Evolutionary conservation across 495 filamentous ascomycete species (phyloP), one percentile per base, ranked within the genome.

Genomic region (Neurospora sp.): DNA sequence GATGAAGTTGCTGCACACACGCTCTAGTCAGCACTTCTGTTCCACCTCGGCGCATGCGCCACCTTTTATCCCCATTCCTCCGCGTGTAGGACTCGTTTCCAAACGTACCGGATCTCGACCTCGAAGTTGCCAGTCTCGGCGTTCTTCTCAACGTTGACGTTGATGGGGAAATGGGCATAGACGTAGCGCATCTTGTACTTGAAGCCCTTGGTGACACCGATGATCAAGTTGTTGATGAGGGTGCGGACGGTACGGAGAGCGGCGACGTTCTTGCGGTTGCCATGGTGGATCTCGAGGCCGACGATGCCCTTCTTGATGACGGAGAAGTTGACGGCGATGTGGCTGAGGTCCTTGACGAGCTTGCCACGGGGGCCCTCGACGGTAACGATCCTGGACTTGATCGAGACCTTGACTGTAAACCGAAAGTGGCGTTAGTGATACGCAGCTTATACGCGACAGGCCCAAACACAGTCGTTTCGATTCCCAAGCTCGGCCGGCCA

Each of bases 161-260:
- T 99, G 93, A 99, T 99, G 83, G 96, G 96, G 83, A 99, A 99
- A 90, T 99, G 96, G 79, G 96, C 96, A 84, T 99, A 99, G 86
- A 99, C 96, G 86, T 99, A 99, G 77, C 96, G 93, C 96, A 99
- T 98, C 92, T 98, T 99, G 92, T 99, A 99, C 88, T 95, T 95
- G 92, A 92, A 99, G 74, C 96, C 96, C 87, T 92, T 94, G 81
- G 96, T 99, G 74, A 99, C 96, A 84, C 96, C 96, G 81, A 93
- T 91, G 85, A 98, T 92, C 84, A 99, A 79, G 91, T 99, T 99
- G 89, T 96, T 92, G 88, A 99, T 97, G 84, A 98, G 79, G 72
- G 94, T 94, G 78, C 92, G 92, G 90, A 99, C 96, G 79, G 96
- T 99, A 79, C 96, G 95, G 81, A 99, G 93, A 74, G 96, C 93